Evolutionary conservation across 306 rosid genomes (phyloP).

Genomic region (Crataegus laevigata): DNA sequence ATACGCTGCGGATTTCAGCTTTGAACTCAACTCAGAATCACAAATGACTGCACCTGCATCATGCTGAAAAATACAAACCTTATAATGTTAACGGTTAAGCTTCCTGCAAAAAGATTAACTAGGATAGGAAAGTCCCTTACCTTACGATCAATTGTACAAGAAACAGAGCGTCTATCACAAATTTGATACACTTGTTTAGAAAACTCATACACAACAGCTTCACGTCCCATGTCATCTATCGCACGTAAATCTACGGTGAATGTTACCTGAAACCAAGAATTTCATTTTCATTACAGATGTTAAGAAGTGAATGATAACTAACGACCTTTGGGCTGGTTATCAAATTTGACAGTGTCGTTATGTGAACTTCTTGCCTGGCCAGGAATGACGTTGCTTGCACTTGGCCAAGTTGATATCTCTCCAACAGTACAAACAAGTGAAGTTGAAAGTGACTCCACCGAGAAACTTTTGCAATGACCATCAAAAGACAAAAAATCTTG

Average conservation of each 20-base stretch:
- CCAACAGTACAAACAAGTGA: conserved; percentile 97
- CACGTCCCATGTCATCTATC: conserved; percentile 80
- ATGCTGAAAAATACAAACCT: conserved; percentile 40
- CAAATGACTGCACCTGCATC: conserved; percentile 86
- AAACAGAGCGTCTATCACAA: conserved; percentile 79
- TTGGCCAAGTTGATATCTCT: conserved; percentile 97
- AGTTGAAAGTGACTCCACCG: conserved; percentile 62
- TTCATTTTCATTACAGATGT: neutral
- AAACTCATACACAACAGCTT: conserved; percentile 71
- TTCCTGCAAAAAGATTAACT: neutral
- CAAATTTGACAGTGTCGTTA: conserved; percentile 10
- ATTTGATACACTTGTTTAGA: conserved; percentile 62
- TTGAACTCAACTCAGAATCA: conserved; percentile 65
- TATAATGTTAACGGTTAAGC: neutral
- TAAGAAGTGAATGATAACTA: neutral
- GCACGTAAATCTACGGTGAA: conserved; percentile 87
- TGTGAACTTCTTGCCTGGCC: conserved; percentile 78
- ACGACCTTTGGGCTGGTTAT: conserved; percentile 13
- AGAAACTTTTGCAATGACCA: conserved; percentile 51
- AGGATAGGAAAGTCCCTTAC: conserved; percentile 26
- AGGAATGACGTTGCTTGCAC: conserved; percentile 97
- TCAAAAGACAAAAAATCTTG: conserved; percentile 59
- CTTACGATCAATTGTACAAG: conserved; percentile 75
- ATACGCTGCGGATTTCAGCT: conserved; percentile 65
- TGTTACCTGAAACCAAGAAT: conserved; percentile 52